phyloP scores from a whole-genome alignment of 169 alveolate species.

The Condylostoma magnum region DNA sequence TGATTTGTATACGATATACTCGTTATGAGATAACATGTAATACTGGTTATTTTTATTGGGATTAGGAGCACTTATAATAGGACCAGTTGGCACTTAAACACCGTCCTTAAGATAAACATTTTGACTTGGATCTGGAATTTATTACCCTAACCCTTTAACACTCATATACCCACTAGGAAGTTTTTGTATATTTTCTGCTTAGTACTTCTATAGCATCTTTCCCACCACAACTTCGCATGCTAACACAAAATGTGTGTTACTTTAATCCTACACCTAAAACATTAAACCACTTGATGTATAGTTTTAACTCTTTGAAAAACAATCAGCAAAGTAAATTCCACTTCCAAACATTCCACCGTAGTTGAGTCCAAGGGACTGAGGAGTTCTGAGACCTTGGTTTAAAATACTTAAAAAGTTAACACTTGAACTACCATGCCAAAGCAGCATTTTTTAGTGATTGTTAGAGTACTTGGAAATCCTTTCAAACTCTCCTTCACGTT shows the following conservation, averaged over 20 bases:
- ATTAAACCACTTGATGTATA: conserved; percentile 39
- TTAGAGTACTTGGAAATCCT: conserved; percentile 32
- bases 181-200: conserved; percentile 31
- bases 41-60: neutral
- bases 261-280: too few relatives aligned
- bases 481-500: conserved; percentile 58
- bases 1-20: conserved; percentile 60
- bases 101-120: conserved; percentile 49
- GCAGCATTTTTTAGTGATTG: conserved; percentile 37
- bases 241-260: conserved; percentile 43
- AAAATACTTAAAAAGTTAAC: conserved; percentile 64
- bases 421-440: conserved; percentile 73
- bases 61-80: conserved; percentile 9
- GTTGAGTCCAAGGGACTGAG: conserved; percentile 52
- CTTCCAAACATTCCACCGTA: conserved; percentile 64
- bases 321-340: conserved; percentile 72
- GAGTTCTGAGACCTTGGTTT: conserved; percentile 63
- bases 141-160: conserved; percentile 34
- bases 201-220: conserved; percentile 22
- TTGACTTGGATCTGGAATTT: conserved; percentile 48
- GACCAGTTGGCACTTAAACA: conserved; percentile 52
- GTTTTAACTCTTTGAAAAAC: conserved; percentile 34
- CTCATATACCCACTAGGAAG: conserved; percentile 36
- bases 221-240: conserved; percentile 77
- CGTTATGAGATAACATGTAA: conserved; percentile 35